A percentile compares a stretch with the other conserved stretches of the same genome.
phyloP scores from a whole-genome alignment of 768 basidiomycete species.

The Pisolithus marmoratus region DNA sequence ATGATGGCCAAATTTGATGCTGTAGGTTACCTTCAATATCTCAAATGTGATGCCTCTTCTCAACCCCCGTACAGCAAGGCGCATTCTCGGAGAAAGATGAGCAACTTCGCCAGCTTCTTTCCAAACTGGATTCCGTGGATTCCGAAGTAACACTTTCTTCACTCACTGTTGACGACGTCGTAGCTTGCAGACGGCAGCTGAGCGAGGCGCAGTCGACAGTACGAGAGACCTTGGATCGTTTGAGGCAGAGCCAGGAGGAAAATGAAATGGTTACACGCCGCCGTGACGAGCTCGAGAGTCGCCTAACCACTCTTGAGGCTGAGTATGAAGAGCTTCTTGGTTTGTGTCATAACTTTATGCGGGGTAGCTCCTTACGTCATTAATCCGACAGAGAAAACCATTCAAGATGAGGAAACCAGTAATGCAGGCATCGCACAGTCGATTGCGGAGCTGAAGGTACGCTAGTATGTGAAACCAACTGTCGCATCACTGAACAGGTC shows the following conservation, averaged over 20 bases:
- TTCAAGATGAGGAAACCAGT: conserved; percentile 81
- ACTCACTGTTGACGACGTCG: conserved; percentile 72
- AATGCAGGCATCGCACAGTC: conserved; percentile 79
- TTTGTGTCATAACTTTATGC: conserved; percentile 31
- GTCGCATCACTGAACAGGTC: conserved; percentile 1
- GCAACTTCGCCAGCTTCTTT: conserved; percentile 76
- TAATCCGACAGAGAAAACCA: conserved; percentile 70
- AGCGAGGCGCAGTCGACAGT: conserved; percentile 82
- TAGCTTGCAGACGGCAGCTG: conserved; percentile 79
- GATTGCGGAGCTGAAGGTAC: conserved; percentile 86
- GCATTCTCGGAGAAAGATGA: conserved; percentile 95
- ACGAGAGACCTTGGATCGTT: conserved; percentile 84
- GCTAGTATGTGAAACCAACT: conserved; percentile 4
- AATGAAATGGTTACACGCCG: conserved; percentile 77
- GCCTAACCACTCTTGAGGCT: conserved; percentile 74
- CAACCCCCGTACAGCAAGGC: conserved; percentile 56
- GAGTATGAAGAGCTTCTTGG: conserved; percentile 98
- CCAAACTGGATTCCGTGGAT: conserved; percentile 81
- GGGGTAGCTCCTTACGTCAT: conserved; percentile 7
- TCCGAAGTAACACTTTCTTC: conserved; percentile 46
- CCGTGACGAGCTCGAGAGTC: conserved; percentile 81
- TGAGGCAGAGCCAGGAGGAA: conserved; percentile 89
- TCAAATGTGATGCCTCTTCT: background rate
- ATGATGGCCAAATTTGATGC: conserved; percentile 99
- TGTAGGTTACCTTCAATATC: conserved; percentile 41